phyloP scores from a whole-genome alignment of 139 green algal species.

The Coelastrella sp. region DNA sequence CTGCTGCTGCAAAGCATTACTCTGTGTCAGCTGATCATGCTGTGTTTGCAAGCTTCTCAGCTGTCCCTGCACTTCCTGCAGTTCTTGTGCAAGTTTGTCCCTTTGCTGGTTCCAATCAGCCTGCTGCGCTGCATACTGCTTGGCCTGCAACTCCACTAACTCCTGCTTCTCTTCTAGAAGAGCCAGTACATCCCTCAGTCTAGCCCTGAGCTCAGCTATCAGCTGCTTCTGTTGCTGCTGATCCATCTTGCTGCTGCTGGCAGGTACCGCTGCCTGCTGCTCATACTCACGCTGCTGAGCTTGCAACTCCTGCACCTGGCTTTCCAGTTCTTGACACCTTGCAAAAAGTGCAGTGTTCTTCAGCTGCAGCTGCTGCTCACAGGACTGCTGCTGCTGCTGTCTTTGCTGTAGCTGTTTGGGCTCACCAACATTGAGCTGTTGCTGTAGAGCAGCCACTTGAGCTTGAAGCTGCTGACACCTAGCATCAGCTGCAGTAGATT shows the following conservation, averaged over 20 bases:
- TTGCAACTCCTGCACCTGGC: conserved; percentile 4
- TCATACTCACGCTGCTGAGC: conserved; percentile 24
- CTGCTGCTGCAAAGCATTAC: neutral
- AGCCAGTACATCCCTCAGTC: neutral
- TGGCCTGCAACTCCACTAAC: neutral
- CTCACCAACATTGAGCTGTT: neutral
- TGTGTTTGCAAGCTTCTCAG: neutral
- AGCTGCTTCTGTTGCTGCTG: neutral
- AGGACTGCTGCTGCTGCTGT: neutral
- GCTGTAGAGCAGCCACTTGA: conserved; percentile 4
- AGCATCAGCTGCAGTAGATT: neutral
- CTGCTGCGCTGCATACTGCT: conserved; percentile 6
- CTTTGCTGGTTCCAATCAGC: neutral
- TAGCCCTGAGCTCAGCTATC: neutral
- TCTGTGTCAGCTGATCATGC: neutral
- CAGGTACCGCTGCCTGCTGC: neutral
- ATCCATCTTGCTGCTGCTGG: neutral
- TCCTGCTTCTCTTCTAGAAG: neutral
- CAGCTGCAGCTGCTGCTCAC: neutral
- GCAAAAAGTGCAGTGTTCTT: conserved; percentile 38
- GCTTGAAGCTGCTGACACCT: neutral
- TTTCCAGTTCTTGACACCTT: conserved; percentile 27
- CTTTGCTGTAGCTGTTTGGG: conserved; percentile 1
- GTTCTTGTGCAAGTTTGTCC: neutral
- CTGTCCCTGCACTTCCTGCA: conserved; percentile 8